Base-by-base conservation (phyloP, 2,329 filamentous ascomycete species). In the Talaromyces pinophilus region DNA sequence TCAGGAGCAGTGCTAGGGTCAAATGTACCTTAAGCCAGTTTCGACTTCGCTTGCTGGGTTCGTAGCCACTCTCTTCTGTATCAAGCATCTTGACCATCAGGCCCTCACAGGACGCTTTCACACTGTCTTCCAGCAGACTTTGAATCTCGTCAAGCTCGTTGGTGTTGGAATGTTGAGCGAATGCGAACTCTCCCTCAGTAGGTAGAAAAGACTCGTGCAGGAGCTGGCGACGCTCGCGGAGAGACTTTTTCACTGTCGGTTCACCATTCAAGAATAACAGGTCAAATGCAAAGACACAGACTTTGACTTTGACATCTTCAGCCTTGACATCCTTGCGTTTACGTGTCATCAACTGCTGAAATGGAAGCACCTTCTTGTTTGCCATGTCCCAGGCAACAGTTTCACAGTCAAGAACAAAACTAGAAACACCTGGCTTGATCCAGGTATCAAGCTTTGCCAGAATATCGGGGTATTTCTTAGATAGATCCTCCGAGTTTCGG, bases 41-140 rank as follows among this genome's bases (percentile, higher is more conserved):
- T 67, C 95, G 91, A 79, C 92, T 96, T 70, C 95, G 90, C 77
- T 96, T 97, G 74, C 92, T 96, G 22, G 95, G 95, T 80, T 98
- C 94, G 76, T 99, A 99, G 72, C 92, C 92, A 71, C 92, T 96
- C 79, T 97, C 94, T 6, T 87, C 83, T 0, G 94, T 95, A 76
- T 98, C 94, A 67, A 99, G 82, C 95, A 99, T 99, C 83, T 99
- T 99, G 15, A 99, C 95, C 95, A 99, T 99, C 63, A 99, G 83
- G 11, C 95, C 95, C 82, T 99, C 95, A 75, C 95, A 99, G 0
- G 92, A 96, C 1, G 93, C 92, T 78, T 97, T 97, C 70, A 99
- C 91, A 73, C 92, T 95, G 67, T 98, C 94, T 74, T 99, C 95
- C 1, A 99, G 85, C 73, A 99, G 91, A 1, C 84, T 85, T 75